Evolutionary conservation across 306 rosid species (phyloP), one percentile per base, ranked within the genome.

Genomic region (Nissolia schottii): DNA sequence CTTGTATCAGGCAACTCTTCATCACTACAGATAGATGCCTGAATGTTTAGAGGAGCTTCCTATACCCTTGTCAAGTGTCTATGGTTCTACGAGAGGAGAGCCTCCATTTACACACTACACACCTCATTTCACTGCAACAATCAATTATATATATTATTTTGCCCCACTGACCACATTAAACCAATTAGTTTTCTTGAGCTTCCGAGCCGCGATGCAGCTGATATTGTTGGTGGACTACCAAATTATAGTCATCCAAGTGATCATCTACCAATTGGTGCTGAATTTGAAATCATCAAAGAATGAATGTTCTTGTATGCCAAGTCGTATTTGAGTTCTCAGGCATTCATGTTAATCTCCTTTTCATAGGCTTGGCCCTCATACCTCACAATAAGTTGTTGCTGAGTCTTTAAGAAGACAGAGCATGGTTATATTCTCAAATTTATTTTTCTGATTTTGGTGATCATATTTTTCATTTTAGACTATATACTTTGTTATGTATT

Each of bases 51-150:
- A 88, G 53, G 89, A 93, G 46, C 60, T 56, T 48, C 94, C 85
- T 9, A 74, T 91, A 76, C 96, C 92, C 43, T 73, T 93, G 45
- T 60, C 86, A 65, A 91, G 97, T 60, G 89, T 82, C 29, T 89
- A 93, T 34, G 87, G 82, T 54, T 69, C 73, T 43, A 81, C 85
- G 6, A 85, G 87, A 56, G 93, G 91, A 66, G 98, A 93, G 77
- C 98, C 98, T 4, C 79, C 87, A 58, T 93, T 93, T 77, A 93
- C 98, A 48, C 89, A 93, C 78, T 89, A 77, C 83, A 93, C 98
- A n/a, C 98, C 97, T 40, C 91, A 78, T 73, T 93, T 93, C 87
- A 89, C 98, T 1, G 88, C 84, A 67, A 93, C 97, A 35, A 84
- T 91, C 2, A 97, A 91, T 64, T 91, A 91, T 77, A 73, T n/a